Base-by-base conservation (phyloP, 768 basidiomycete species). In the Mycena indigotica region DNA sequence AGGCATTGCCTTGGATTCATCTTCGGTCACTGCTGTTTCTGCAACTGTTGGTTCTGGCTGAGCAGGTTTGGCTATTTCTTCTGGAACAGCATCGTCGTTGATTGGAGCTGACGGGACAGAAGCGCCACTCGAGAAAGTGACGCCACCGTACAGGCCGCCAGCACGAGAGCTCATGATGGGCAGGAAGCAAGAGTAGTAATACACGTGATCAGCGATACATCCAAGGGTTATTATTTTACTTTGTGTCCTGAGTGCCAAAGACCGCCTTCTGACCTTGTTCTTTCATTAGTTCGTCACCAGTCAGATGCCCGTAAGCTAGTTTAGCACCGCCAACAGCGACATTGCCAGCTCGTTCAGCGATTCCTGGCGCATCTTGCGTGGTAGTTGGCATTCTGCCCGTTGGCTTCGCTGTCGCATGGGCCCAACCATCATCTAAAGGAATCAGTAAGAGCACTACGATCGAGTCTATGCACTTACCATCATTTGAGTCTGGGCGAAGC, bases 61-160 rank as follows among this genome's bases (percentile, higher is more conserved):
- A 19, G 63, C 53, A 51, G 62, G 58, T 19, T 54, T 66, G 52
- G 40, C 66, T n/a, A n/a, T n/a, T n/a, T n/a, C n/a, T 61, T 40
- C 62, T 29, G 67, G 60, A 19, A 56, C 62, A 52, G 64, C 51
- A n/a, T n/a, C n/a, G 53, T 67, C 52, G 38, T 68, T 54, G 46
- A 67, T 17, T 48, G 74, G 63, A 49, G 72, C 60, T 48, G 79
- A 64, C 59, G 73, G 62, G 63, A 77, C 73, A 19, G 79, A 70
- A 39, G 86, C 80, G 39, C 81, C 78, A 54, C 87, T 84, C 24
- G 89, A 89, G 74, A 93, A 93, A 55, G 91, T 88, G 63, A 93
- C 89, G 67, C 91, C 91, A 45, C 91, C 91, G 65, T 93, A 93
- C 53, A 93, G 81, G 50, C 91, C 91, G 50, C 91, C 91, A 53